Evolutionary conservation across 1,284 basidiomycete species (phyloP).

Genomic region (Earliella scabrosa): DNA sequence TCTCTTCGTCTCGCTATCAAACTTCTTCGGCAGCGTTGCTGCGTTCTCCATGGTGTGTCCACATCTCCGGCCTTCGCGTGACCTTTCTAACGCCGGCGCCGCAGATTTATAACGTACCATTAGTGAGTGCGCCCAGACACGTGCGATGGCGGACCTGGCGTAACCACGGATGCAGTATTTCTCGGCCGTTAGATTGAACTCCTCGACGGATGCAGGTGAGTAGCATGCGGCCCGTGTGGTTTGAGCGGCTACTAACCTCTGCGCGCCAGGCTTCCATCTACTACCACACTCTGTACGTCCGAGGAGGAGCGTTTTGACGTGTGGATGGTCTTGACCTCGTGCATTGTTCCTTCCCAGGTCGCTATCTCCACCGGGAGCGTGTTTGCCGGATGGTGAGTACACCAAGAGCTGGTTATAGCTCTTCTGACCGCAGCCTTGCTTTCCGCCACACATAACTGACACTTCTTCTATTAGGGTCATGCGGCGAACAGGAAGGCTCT

Average conservation of each 20-base stretch:
- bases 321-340: slow-evolving; percentile 18
- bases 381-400: slow-evolving; percentile 77
- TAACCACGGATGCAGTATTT: slow-evolving; percentile 59
- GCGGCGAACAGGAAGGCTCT: slow-evolving; percentile 82
- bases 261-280: slow-evolving; percentile 69
- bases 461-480: slow-evolving; percentile 61
- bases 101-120: slow-evolving; percentile 84
- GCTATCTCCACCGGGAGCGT: slow-evolving; percentile 83
- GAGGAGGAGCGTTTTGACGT: neutral
- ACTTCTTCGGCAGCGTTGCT: slow-evolving; percentile 76
- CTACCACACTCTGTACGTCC: slow-evolving; percentile 82
- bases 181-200: slow-evolving; percentile 79
- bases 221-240: slow-evolving; percentile 9
- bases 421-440: slow-evolving; percentile 8
- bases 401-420: neutral
- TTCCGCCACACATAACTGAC: slow-evolving; percentile 7
- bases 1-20: slow-evolving; percentile 78
- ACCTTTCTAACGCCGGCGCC: slow-evolving; percentile 4
- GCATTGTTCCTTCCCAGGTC: slow-evolving; percentile 48
- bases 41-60: slow-evolving; percentile 80
- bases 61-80: neutral
- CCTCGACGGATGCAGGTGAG: slow-evolving; percentile 74
- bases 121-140: slow-evolving; percentile 49
- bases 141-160: neutral
- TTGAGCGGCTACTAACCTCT: slow-evolving; percentile 16